These are phyloP conservation scores for Xylariomycetidae sp. DNA, from an alignment of 2,329 filamentous ascomycete genomes.

Conservation along the genomic window DNA sequence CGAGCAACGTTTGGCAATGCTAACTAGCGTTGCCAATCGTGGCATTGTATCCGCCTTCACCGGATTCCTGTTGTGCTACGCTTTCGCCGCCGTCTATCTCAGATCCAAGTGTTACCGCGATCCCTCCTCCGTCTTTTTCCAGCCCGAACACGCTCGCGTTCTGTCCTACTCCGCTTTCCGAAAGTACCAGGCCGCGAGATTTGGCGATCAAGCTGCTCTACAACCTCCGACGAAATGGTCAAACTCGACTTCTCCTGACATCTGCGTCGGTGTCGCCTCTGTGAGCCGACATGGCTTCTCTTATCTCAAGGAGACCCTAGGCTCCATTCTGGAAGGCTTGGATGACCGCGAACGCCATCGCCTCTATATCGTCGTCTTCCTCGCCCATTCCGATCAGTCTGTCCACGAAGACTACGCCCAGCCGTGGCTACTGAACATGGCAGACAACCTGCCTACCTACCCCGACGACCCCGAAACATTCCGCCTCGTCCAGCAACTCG, in stretches of 20 bases:
- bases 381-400: slow-evolving; percentile 18
- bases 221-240: slow-evolving; percentile 12
- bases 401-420: slow-evolving; percentile 13
- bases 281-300: slow-evolving; percentile 16
- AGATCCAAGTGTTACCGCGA: slow-evolving; percentile 18
- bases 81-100: slow-evolving; percentile 12
- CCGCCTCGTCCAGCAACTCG: slow-evolving; percentile 1
- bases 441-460: slow-evolving; percentile 17
- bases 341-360: slow-evolving; percentile 8
- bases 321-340: slow-evolving; percentile 17
- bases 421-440: slow-evolving; percentile 17
- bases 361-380: slow-evolving; percentile 17
- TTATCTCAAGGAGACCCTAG: slow-evolving; percentile 16
- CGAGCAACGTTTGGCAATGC: slow-evolving; percentile 2
- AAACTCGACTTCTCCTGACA: slow-evolving; percentile 12
- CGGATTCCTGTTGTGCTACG: slow-evolving; percentile 18
- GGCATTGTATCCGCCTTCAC: slow-evolving; percentile 15
- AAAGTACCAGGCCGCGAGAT: slow-evolving; percentile 15
- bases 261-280: slow-evolving; percentile 18
- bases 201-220: slow-evolving; percentile 14
- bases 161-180: slow-evolving; percentile 20
- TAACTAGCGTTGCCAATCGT: slow-evolving; percentile 9
- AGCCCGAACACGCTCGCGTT: slow-evolving; percentile 16
- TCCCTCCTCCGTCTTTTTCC: slow-evolving; percentile 20
- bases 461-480: slow-evolving; percentile 7